A percentile compares a stretch with the other conserved stretches of the same genome.
These are phyloP conservation scores for Aspergillus leporis DNA, from an alignment of 495 filamentous ascomycete genomes.

Conservation along the genomic window DNA sequence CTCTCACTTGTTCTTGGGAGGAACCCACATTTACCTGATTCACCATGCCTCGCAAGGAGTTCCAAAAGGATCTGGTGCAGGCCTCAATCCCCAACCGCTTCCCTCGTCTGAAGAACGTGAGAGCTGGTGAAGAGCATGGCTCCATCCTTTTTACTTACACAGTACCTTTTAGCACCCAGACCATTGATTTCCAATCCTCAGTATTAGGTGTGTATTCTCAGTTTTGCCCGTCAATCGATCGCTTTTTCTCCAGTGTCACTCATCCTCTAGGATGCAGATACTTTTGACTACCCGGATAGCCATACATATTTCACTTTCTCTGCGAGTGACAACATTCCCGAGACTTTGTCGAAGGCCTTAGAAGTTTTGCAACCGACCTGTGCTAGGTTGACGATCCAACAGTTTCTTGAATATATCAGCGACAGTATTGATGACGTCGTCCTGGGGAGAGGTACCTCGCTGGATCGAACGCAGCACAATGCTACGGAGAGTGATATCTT, in stretches of 20 bases:
- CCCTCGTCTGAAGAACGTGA: constrained; percentile 46
- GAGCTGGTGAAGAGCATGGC: constrained; percentile 60
- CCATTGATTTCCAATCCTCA: constrained; percentile 52
- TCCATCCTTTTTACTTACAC: constrained; percentile 58
- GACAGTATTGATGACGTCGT: constrained; percentile 35
- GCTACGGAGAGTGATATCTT: background rate
- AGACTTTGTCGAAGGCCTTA: constrained; percentile 45
- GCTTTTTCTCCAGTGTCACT: background rate
- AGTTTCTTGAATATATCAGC: constrained; percentile 41
- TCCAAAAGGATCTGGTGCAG: constrained; percentile 44
- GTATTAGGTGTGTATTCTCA: constrained; percentile 49
- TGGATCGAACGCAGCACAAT: background rate
- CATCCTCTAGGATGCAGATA: constrained; percentile 36
- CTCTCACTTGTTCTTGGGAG: background rate
- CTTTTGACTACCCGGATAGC: constrained; percentile 62
- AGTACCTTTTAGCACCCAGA: constrained; percentile 19
- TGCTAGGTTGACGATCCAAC: constrained; percentile 27
- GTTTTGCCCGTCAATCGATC: constrained; percentile 9
- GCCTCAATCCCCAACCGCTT: constrained; percentile 33
- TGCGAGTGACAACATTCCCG: constrained; percentile 49
- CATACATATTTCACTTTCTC: constrained; percentile 64
- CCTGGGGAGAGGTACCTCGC: constrained; percentile 8
- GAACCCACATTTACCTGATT: too few relatives aligned
- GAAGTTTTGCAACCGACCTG: constrained; percentile 37
- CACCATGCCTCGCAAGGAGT: constrained; percentile 19